These are phyloP conservation scores for Ormosia semicastrata DNA, from an alignment of 306 rosid species.

Conservation along the genomic window DNA sequence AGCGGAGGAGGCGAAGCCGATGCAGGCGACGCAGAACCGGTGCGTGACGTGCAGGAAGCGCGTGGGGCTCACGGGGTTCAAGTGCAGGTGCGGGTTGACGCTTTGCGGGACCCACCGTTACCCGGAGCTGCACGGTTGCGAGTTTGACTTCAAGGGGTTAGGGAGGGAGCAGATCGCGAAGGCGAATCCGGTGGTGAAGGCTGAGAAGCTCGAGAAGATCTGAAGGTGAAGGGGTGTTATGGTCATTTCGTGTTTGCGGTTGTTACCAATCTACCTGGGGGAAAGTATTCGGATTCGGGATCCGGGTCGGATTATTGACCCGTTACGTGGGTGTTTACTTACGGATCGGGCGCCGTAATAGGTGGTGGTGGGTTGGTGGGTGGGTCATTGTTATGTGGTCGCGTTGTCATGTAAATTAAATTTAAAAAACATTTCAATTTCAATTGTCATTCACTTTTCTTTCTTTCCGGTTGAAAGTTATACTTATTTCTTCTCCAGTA, in stretches of 20 bases:
- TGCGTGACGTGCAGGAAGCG: conserved; percentile 72
- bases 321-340: not conserved
- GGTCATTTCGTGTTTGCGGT: conserved; percentile 25
- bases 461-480: not conserved
- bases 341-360: conserved; percentile 3
- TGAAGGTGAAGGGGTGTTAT: conserved; percentile 32
- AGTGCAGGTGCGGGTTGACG: conserved; percentile 73
- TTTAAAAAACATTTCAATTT: conserved; percentile 3
- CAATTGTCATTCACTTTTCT: not conserved
- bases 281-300: not conserved
- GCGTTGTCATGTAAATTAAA: conserved; percentile 23
- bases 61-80: conserved; percentile 84
- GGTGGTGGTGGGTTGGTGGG: not conserved
- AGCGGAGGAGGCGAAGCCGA: not conserved
- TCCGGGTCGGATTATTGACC: conserved; percentile 1
- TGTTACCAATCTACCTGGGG: not conserved
- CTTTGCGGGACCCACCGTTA: conserved; percentile 78
- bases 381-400: conserved; percentile 16
- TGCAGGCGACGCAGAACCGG: conserved; percentile 30
- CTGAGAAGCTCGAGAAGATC: conserved; percentile 66
- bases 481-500: not conserved
- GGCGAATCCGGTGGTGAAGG: conserved; percentile 87
- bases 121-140: conserved; percentile 77
- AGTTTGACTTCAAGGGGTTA: conserved; percentile 70
- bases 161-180: conserved; percentile 79